Evolutionary conservation across 208 protist genomes (phyloP), one percentile per base, ranked within the genome.

Genomic region (Wallacemonas sp.): DNA sequence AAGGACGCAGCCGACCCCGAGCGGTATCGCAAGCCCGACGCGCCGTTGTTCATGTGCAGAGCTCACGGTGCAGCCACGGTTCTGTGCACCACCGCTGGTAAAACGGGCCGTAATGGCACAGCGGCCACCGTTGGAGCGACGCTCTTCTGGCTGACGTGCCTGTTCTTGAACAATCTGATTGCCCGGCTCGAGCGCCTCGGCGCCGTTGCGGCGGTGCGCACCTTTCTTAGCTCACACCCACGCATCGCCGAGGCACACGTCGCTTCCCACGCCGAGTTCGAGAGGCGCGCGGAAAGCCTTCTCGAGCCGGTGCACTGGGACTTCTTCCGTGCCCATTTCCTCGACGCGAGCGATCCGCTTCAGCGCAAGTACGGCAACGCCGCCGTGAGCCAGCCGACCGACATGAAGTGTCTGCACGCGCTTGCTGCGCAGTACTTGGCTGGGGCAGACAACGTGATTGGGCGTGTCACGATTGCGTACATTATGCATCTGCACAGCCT

Each of bases 371-470:
- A 83, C 56, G 90, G 90, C 38, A 96, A 96, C 68, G 90, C 83
- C 2, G 90, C 85, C 5, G 90, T 94, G 33, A 67, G 78, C 29
- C 78, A 94, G 64, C 74, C 75, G 14, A 75, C 30, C 30, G 87
- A 93, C 71, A 61, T 96, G 29, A 96, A 96, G 72, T 96, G 90
- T 61, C 70, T 94, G n/a, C 90, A 96, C 71, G 90, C 90, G 0
- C 76, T 93, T 29, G 81, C 84, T 36, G 87, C 85, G 6, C 87
- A 96, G 72, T 79, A 72, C 1, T 65, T 96, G 19, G 77, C 76
- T n/a, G 83, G 81, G 12, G 85, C 85, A 0, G 49, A 56, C 11
- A 94, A 93, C 61, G 70, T 74, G 0, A 56, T 92, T 47, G 90
- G 90, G 1, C 72, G 76, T n/a, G 56, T 75, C 14, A 68, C 90